Conservation (phyloP, 805 yeast species). For the Starmerella scarabaei region DNA sequence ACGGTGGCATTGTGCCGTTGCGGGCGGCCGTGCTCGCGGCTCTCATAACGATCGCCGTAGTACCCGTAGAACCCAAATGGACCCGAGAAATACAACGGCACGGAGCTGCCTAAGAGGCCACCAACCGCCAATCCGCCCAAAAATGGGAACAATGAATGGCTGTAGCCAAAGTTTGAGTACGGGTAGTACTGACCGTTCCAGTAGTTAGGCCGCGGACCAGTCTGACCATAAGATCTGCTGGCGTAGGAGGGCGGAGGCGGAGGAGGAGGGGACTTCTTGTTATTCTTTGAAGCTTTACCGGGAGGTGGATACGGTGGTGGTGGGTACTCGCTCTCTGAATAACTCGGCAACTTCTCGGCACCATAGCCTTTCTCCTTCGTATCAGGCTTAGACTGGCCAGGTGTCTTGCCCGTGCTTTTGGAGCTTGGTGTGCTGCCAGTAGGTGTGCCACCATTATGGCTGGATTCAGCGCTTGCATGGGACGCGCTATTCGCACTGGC, state of each 20-base stretch:
- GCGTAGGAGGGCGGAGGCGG: not conserved
- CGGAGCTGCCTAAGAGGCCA: not conserved
- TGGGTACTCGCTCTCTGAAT: not conserved
- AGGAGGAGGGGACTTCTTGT: too few relatives aligned
- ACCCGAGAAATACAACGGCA: not conserved
- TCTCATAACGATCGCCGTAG: not conserved
- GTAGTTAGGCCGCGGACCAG: not conserved
- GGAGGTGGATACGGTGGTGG: conserved; percentile 1
- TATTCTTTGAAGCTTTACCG: not conserved
- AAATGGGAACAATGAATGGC: not conserved
- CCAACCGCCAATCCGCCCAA: too few relatives aligned
- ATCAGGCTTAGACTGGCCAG: too few relatives aligned
- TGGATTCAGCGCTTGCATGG: too few relatives aligned
- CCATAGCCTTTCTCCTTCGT: not conserved
- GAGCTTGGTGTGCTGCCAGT: too few relatives aligned
- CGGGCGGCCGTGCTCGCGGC: too few relatives aligned
- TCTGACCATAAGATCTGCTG: conserved; percentile 1
- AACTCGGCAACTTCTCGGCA: not conserved
- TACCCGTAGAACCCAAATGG: conserved; percentile 1
- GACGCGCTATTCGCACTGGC: too few relatives aligned
- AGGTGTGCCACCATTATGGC: too few relatives aligned
- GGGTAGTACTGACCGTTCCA: conserved; percentile 6
- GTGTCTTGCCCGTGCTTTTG: too few relatives aligned
- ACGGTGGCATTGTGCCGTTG: not conserved
- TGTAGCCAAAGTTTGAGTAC: not conserved